These are phyloP conservation scores for Adansonia grandidieri DNA, from an alignment of 441 rosid species.

Conservation along the genomic window DNA sequence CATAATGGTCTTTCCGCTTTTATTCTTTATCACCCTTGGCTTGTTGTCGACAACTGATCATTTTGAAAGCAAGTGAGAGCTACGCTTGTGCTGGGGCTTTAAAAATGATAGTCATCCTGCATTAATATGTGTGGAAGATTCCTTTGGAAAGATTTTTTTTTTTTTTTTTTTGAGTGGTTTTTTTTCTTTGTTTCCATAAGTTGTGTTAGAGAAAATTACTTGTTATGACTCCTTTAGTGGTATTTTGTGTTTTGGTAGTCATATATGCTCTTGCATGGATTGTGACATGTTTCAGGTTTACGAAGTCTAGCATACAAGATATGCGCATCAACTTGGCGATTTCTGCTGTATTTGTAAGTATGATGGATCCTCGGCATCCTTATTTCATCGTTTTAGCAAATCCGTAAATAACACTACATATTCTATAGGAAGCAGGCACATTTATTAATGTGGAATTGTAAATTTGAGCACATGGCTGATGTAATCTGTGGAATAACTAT, in stretches of 20 bases:
- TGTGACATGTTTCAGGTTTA: conserved; percentile 55
- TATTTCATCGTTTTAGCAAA: background rate
- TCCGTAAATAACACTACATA: background rate
- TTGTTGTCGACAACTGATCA: conserved; percentile 7
- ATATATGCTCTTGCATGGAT: conserved; percentile 25
- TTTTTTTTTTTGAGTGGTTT: background rate
- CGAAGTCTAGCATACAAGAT: conserved; percentile 67
- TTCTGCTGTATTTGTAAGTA: conserved; percentile 87
- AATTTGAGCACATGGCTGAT: background rate
- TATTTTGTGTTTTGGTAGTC: background rate
- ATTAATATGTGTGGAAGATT: background rate
- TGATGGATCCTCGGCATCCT: conserved; percentile 1
- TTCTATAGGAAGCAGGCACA: background rate
- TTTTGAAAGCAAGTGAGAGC: background rate
- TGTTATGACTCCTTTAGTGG: background rate
- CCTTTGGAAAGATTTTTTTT: background rate
- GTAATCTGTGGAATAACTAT: background rate
- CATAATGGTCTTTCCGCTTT: background rate
- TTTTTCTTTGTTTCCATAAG: background rate
- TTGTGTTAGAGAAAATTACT: background rate
- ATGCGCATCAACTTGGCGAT: conserved; percentile 82
- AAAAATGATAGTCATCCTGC: background rate
- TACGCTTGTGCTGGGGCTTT: background rate
- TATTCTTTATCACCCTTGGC: background rate
- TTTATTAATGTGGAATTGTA: background rate